Base-by-base conservation (phyloP, 73 alveolate species). In the Paramecium caudatum region DNA sequence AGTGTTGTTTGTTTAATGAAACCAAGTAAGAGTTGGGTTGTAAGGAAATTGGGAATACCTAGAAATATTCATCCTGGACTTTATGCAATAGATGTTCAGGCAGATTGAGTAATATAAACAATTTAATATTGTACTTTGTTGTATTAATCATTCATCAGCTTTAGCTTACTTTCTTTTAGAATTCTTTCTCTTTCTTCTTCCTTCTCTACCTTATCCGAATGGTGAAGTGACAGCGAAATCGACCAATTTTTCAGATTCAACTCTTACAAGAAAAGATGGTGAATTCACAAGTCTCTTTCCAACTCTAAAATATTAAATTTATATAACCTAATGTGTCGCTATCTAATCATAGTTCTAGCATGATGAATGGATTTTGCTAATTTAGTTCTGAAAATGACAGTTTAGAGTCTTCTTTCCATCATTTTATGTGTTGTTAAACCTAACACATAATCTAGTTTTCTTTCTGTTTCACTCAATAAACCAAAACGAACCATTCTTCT, bases 321-420 rank as follows among this genome's bases (percentile, higher is more conserved):
- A 47, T 15, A 46, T 47, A 63, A 86, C 93, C 84, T 96, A 91
- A 97, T 95, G 96, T 98, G 99, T 85, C 98, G 95, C 93, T 98
- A 98, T 91, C 99, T 94, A 91, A 98, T 98, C 88, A 98, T 95
- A 23, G 96, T 95, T 91, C 99, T 92, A 32, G 99, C 99, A 92
- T 98, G 99, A 83, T 98, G 99, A 96, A 98, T 95, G 93, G 98
- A 87, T 82, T 87, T 80, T 46, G 98, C 96, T 91, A 85, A 82
- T 68, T 94, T 82, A 36, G 90, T 84, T 96, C 95, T 95, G 97
- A 93, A 92, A 49, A 98, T 99, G 82, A 81, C 87, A 91, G 99
- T 98, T 94, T 98, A 98, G 90, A 98, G 97, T 96, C 99, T 95
- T 94, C 99, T 97, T 94, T 98, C 99, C 98, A 98, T 95, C 92